These are phyloP conservation scores for Aphanocladium album DNA, from an alignment of 2,329 filamentous ascomycete genomes.

Conservation along the genomic window DNA sequence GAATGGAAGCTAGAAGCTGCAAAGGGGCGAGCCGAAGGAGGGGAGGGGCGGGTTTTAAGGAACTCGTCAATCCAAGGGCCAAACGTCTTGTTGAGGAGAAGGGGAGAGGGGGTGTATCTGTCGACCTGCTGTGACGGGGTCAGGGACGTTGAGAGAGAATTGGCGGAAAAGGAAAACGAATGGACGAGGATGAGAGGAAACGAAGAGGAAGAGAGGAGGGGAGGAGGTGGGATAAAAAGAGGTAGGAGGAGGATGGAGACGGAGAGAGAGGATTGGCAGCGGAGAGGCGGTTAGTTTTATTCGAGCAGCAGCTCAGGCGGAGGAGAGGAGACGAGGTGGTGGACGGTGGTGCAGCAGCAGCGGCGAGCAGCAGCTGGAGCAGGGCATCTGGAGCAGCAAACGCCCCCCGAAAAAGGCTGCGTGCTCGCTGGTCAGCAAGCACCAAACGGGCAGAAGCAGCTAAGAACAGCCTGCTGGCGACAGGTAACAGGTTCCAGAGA, in stretches of 20 bases:
- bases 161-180: slow-evolving; percentile 42
- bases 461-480: too few species aligned
- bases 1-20: neutral
- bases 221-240: slow-evolving; percentile 38
- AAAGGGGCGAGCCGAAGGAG: slow-evolving; percentile 11
- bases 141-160: slow-evolving; percentile 44
- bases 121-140: slow-evolving; percentile 32
- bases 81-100: slow-evolving; percentile 21
- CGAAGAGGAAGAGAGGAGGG: slow-evolving; percentile 27
- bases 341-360: neutral
- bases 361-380: neutral
- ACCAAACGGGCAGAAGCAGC: neutral
- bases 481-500: too few species aligned
- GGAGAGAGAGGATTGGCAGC: slow-evolving; percentile 30
- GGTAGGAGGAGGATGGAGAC: slow-evolving; percentile 50
- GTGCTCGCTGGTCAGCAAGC: neutral
- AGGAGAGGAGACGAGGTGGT: neutral
- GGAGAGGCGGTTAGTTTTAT: slow-evolving; percentile 15
- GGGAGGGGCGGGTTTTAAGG: slow-evolving; percentile 11
- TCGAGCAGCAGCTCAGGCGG: neutral
- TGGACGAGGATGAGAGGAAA: slow-evolving; percentile 37
- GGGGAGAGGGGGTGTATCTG: slow-evolving; percentile 16
- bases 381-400: too few species aligned
- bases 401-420: neutral
- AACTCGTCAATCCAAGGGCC: slow-evolving; percentile 20